A percentile compares a stretch with the other conserved stretches of the same genome.
phyloP scores from a whole-genome alignment of 179 eudicot species.

The Heliamphora ciliata region DNA sequence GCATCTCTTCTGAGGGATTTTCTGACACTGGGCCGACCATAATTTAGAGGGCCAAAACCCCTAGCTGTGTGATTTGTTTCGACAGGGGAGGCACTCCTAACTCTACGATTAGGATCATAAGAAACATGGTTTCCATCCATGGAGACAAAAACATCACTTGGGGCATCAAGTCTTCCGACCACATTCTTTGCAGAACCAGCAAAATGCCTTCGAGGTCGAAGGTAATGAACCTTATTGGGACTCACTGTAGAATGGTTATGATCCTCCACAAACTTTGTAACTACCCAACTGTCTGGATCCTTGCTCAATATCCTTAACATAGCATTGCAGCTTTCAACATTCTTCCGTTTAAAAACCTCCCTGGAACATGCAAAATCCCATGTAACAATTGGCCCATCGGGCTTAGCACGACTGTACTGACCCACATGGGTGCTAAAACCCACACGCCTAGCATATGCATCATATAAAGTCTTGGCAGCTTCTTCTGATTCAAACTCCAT shows the following conservation, averaged over 20 bases:
- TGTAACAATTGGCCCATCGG: conserved; percentile 43
- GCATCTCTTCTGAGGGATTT: conserved; percentile 32
- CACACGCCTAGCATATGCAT: conserved; percentile 42
- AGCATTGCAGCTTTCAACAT: conserved; percentile 37
- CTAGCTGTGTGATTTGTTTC: conserved; percentile 19
- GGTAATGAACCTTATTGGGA: conserved; percentile 46
- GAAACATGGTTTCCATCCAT: conserved; percentile 29
- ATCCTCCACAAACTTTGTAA: conserved; percentile 58
- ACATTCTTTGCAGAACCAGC: conserved; percentile 41
- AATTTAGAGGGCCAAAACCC: conserved; percentile 22
- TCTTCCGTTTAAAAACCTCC: conserved; percentile 40
- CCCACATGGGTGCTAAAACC: conserved; percentile 49
- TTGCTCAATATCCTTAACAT: conserved; percentile 32
- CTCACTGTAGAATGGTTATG: conserved; percentile 54
- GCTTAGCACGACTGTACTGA: conserved; percentile 38
- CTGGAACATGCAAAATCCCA: conserved; percentile 45
- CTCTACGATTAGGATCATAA: conserved; percentile 18
- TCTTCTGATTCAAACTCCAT: conserved; percentile 60
- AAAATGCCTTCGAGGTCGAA: conserved; percentile 51
- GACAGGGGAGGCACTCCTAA: conserved; percentile 18
- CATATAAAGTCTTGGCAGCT: conserved; percentile 45
- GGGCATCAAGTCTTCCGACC: conserved; percentile 25
- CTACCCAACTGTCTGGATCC: conserved; percentile 48
- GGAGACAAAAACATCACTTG: conserved; percentile 25
- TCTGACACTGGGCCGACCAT: conserved; percentile 16